Evolutionary conservation across 805 yeast genomes (phyloP), one percentile per base, ranked within the genome.

Genomic region (Saccharomycopsis sp.): DNA sequence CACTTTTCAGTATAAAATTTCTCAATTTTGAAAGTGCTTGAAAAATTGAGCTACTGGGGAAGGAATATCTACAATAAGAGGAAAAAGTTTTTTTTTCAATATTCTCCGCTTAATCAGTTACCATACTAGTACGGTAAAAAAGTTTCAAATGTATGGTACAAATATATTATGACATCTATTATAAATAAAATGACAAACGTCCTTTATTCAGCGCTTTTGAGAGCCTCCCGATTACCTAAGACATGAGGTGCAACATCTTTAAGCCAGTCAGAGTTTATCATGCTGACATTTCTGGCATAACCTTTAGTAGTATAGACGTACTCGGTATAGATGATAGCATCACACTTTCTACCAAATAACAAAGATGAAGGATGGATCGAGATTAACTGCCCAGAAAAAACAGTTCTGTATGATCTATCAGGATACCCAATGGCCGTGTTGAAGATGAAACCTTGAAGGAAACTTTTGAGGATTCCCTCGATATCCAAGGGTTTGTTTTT

Each of bases 381-480:
- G 52, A 92, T 82, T 34, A 89, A 75, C 69, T 90, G 97, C 24
- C 96, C 96, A 1, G 87, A 82, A 29, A 85, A 74, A 4, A 91
- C 85, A 0, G 98, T 91, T 67, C 95, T 78, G 73, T 85, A 94
- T 2, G 97, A 87, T 66, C 97, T 79, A 70, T 94, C 98, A 0
- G 98, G 97, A 83, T 89, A 82, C 9, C 97, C 96, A 18, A 94
- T 81, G 0, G 99, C 99, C 0, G 97, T 85, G 69, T 92, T 91
- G 52, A 85, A 79, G n/a, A 89, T 79, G 65, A 79, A 92, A 0
- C 99, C 99, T 44, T 78, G 76, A 46, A 94, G 72, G 70, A 94
- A 94, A 24, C 96, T 81, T 68, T 89, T 88, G 57, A 92, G 73
- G 7, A 92, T 77, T 2, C 73, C 65, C 16, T 84, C 78, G 34